These are phyloP conservation scores for Colletotrichum sidae DNA, from an alignment of 2,329 filamentous ascomycete species.

Conservation along the genomic window DNA sequence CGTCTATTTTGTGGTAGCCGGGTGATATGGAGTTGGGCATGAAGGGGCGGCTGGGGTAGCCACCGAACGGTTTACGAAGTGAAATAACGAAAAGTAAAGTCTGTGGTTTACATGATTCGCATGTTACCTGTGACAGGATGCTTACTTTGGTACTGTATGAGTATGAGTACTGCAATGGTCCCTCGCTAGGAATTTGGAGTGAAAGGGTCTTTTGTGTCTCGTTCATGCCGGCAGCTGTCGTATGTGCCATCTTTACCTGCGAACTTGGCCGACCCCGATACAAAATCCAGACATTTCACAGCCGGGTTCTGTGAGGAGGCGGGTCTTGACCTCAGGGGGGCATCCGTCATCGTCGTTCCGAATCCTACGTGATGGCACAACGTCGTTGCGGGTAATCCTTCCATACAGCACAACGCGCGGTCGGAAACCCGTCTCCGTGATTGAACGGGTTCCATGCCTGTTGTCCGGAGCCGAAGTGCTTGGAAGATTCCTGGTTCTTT, in stretches of 20 bases:
- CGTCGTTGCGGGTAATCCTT: background rate
- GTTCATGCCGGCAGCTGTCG: too few relatives aligned
- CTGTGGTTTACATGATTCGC: slow-evolving; percentile 3
- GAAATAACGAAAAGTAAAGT: slow-evolving; percentile 28
- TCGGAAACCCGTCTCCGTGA: slow-evolving; percentile 1
- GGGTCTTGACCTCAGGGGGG: slow-evolving; percentile 8
- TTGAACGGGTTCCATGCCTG: background rate
- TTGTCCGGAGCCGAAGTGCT: too few relatives aligned
- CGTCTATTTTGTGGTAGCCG: slow-evolving; percentile 1
- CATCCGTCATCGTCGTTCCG: background rate
- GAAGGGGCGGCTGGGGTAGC: slow-evolving; percentile 9
- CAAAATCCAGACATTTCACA: too few relatives aligned
- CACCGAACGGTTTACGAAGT: slow-evolving; percentile 17
- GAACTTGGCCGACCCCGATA: too few relatives aligned
- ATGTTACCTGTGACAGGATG: too few relatives aligned
- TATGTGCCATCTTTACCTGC: too few relatives aligned
- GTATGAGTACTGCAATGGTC: too few relatives aligned
- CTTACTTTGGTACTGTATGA: too few relatives aligned
- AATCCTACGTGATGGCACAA: slow-evolving; percentile 4
- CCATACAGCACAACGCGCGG: background rate
- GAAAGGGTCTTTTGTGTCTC: too few relatives aligned
- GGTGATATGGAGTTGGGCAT: slow-evolving; percentile 12
- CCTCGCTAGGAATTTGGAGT: too few relatives aligned
- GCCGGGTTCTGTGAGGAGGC: background rate
- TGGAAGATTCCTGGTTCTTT: too few relatives aligned